Evolutionary conservation across 495 filamentous ascomycete species (phyloP), one percentile per base, ranked within the genome.

Genomic region (Cairneyella variabilis): DNA sequence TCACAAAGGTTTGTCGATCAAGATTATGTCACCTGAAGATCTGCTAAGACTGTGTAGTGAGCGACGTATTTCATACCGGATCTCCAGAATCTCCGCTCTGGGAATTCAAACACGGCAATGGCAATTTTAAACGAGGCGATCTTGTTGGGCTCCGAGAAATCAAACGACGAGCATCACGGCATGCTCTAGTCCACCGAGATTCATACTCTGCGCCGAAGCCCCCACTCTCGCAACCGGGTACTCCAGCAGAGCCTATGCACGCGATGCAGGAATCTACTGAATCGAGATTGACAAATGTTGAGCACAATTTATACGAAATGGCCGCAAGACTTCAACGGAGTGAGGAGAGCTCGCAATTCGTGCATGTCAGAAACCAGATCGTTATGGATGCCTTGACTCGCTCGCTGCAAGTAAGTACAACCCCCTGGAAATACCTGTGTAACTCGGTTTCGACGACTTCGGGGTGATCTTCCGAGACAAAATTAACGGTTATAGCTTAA

Each of bases 71-170:
- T 66, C 93, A 97, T 65, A 96, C 90, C 34, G 91, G 95, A 11
- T 88, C 85, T n/a, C 90, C 93, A 3, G 95, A 98, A 63, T 88
- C 92, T 44, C 88, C 93, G 3, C 75, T 98, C 16, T 98, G 93
- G 93, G 93, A 98, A 67, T 98, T 98, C 67, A 98, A 97, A 71
- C 93, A 98, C 66, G 93, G 93, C 44, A 95, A 93, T 66, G 93
- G 93, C 26, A 97, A 88, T 67, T 98, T 98, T 76, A 96, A 91
- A 69, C 81, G 91, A 58, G 93, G 93, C 40, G 93, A 98, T 69
- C 72, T 98, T 38, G 83, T 90, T 44, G 91, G 93, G 39, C 73
- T 98, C 47, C 79, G 93, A 34, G 93, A 98, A 67, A 98, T 98
- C 71, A 97, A 97, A 67, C 85, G 93, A 57, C 82, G 93, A 32